phyloP scores from a whole-genome alignment of 2,329 filamentous ascomycete genomes.

The Paraconiothyrium brasiliense region DNA sequence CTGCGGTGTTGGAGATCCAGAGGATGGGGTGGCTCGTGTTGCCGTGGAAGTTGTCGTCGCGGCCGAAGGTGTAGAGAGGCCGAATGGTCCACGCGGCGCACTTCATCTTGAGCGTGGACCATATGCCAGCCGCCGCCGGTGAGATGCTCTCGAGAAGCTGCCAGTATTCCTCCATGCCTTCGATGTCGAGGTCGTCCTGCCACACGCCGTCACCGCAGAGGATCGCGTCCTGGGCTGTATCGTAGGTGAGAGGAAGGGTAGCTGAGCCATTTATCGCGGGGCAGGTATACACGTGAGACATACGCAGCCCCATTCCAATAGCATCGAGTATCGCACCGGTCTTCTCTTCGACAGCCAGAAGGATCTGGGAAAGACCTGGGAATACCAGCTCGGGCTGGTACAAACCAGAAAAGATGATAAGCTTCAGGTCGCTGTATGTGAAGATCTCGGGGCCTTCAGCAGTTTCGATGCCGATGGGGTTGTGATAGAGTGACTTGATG shows the following conservation, averaged over 20 bases:
- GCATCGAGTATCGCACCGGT: slow-evolving; percentile 33
- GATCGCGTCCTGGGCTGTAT: slow-evolving; percentile 38
- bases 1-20: slow-evolving; percentile 65
- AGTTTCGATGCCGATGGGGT: slow-evolving; percentile 50
- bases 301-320: slow-evolving; percentile 28
- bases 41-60: slow-evolving; percentile 31
- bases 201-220: slow-evolving; percentile 54
- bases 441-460: slow-evolving; percentile 43
- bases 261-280: slow-evolving; percentile 31
- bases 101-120: slow-evolving; percentile 48
- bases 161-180: slow-evolving; percentile 47
- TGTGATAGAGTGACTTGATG: slow-evolving; percentile 50
- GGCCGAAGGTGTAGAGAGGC: slow-evolving; percentile 45
- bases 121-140: slow-evolving; percentile 49
- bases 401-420: slow-evolving; percentile 47
- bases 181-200: slow-evolving; percentile 31
- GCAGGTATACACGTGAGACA: slow-evolving; percentile 39
- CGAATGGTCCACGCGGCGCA: slow-evolving; percentile 52
- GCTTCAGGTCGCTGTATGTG: slow-evolving; percentile 53
- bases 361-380: slow-evolving; percentile 44
- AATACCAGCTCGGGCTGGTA: slow-evolving; percentile 50
- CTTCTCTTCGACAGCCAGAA: slow-evolving; percentile 46
- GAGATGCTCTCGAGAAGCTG: slow-evolving; percentile 44
- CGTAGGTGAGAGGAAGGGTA: slow-evolving; percentile 15
- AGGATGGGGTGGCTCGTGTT: slow-evolving; percentile 65